phyloP scores from a whole-genome alignment of 2,329 filamentous ascomycete genomes.

The Cryphonectria parasitica region DNA sequence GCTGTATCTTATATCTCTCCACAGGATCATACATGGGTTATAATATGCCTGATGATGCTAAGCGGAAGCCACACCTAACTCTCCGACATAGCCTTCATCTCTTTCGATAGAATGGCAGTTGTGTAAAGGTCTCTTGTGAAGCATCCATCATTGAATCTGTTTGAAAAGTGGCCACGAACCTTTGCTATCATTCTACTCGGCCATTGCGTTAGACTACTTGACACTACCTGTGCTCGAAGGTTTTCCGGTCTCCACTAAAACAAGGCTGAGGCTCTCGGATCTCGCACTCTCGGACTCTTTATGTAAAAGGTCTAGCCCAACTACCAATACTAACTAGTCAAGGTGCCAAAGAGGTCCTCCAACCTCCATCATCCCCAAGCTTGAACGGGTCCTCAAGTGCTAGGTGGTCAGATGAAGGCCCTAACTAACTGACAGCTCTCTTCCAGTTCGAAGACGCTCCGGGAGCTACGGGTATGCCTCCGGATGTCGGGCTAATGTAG shows the following conservation, averaged over 20 bases:
- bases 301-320: background rate
- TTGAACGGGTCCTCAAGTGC: background rate
- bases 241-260: background rate
- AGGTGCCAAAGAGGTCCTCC: background rate
- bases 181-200: too few species aligned
- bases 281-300: background rate
- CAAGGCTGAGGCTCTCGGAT: conserved; percentile 1
- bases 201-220: too few species aligned
- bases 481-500: background rate
- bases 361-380: background rate
- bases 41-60: background rate
- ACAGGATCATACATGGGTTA: background rate
- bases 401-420: background rate
- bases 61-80: background rate
- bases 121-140: background rate
- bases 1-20: too few species aligned
- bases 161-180: background rate
- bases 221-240: background rate
- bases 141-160: background rate
- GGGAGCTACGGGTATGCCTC: background rate
- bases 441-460: background rate
- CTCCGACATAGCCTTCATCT: background rate
- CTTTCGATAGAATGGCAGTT: background rate
- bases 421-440: background rate
- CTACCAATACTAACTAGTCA: background rate